Evolutionary conservation across 306 rosid genomes (phyloP).

Genomic region (Trichosanthes cucumerina): DNA sequence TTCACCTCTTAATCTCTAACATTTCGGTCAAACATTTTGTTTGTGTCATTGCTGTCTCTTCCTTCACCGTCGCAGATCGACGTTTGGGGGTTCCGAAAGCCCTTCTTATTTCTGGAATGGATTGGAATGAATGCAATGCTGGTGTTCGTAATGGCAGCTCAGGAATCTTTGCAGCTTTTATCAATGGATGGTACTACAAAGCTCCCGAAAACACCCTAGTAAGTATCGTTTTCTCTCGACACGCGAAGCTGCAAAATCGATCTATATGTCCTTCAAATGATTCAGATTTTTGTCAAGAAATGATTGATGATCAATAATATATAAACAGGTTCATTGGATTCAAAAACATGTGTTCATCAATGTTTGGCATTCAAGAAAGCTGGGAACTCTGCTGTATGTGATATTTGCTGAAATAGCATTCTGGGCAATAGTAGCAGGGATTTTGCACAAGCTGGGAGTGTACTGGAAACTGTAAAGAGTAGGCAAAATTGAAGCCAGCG

Average conservation of each 20-base stretch:
- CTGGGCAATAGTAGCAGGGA: conserved; percentile 71
- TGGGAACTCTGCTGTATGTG: conserved; percentile 72
- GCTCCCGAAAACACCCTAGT: conserved; percentile 36
- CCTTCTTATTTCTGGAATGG: conserved; percentile 79
- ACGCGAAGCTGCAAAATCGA: neutral
- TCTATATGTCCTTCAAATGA: neutral
- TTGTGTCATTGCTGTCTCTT: neutral
- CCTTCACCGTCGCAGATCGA: conserved; percentile 43
- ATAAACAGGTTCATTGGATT: conserved; percentile 57
- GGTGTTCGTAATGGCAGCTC: conserved; percentile 79
- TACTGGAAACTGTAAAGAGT: conserved; percentile 54
- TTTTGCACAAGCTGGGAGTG: conserved; percentile 63
- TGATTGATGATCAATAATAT: neutral
- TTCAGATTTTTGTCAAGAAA: neutral
- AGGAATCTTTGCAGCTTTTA: conserved; percentile 78
- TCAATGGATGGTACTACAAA: conserved; percentile 76
- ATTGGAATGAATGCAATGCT: conserved; percentile 95
- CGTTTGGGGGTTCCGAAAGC: conserved; percentile 60
- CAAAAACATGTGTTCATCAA: conserved; percentile 45
- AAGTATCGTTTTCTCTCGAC: conserved; percentile 14
- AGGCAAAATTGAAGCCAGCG: neutral
- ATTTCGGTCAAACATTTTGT: neutral
- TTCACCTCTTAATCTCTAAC: neutral
- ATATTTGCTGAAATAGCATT: conserved; percentile 73
- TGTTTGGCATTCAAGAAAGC: conserved; percentile 61